Conservation (phyloP, 176 grass and related monocot genomes). For the Puya raimondii region DNA sequence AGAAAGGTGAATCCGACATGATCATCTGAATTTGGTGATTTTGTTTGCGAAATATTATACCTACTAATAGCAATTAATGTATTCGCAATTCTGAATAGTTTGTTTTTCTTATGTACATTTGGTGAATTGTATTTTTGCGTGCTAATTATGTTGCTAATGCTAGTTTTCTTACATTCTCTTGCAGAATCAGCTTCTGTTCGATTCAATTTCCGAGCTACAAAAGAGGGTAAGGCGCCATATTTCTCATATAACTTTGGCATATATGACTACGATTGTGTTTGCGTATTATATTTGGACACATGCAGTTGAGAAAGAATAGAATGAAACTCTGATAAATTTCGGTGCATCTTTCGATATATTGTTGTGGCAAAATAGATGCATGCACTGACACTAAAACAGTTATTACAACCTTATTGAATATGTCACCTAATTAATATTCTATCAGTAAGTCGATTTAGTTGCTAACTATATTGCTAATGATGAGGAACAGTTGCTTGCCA, state of each 20-base stretch:
- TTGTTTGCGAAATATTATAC: not conserved
- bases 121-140: not conserved
- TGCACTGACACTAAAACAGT: too few species aligned
- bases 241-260: constrained; percentile 6
- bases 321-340: too few species aligned
- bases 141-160: not conserved
- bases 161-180: not conserved
- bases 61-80: constrained; percentile 14
- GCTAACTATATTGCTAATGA: too few species aligned
- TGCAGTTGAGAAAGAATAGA: not conserved
- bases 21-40: too few species aligned
- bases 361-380: too few species aligned
- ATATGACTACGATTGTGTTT: not conserved
- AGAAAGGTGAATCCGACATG: constrained; percentile 47
- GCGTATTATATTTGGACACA: not conserved
- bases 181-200: constrained; percentile 55
- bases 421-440: too few species aligned
- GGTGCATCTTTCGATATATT: too few species aligned
- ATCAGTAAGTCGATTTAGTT: too few species aligned
- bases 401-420: too few species aligned
- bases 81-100: not conserved
- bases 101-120: not conserved
- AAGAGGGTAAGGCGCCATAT: constrained; percentile 41
- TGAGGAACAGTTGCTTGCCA: too few species aligned
- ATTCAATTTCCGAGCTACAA: constrained; percentile 65